These are phyloP conservation scores for Babesia bigemina DNA, from an alignment of 169 alveolate species.

Conservation along the genomic window DNA sequence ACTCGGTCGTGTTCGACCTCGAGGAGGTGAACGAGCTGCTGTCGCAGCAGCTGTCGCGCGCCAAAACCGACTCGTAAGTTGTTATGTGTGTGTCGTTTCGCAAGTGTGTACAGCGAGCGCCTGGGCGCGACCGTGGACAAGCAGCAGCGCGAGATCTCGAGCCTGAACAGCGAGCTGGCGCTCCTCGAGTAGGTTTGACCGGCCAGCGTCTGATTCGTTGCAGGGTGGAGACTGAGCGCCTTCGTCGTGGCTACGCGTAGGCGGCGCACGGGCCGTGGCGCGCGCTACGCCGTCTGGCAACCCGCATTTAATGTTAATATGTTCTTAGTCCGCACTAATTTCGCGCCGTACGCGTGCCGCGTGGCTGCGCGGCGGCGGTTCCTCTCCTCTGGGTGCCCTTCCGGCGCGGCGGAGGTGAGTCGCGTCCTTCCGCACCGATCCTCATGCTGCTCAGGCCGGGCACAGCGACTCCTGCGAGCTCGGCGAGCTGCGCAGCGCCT, in stretches of 20 bases:
- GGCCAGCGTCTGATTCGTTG: neutral
- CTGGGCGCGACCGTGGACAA: slow-evolving; percentile 29
- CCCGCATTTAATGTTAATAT: slow-evolving; percentile 6
- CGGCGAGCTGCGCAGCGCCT: neutral
- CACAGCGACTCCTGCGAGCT: neutral
- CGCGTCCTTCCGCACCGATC: neutral
- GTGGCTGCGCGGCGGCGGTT: neutral
- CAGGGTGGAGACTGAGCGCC: slow-evolving; percentile 44
- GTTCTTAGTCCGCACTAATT: neutral
- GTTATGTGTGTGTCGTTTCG: neutral
- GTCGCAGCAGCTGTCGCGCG: slow-evolving; percentile 24
- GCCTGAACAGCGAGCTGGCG: slow-evolving; percentile 32
- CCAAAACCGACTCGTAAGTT: slow-evolving; percentile 25
- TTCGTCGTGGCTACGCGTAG: slow-evolving; percentile 34
- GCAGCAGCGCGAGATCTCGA: slow-evolving; percentile 37
- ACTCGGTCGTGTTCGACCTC: slow-evolving; percentile 36
- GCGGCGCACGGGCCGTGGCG: neutral
- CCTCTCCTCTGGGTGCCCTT: neutral
- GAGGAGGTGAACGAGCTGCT: slow-evolving; percentile 46
- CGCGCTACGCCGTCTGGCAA: neutral
- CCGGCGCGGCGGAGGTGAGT: slow-evolving; percentile 8
- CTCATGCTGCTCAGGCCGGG: neutral
- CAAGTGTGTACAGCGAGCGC: slow-evolving; percentile 12
- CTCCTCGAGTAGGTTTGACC: slow-evolving; percentile 8
- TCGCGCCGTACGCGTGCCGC: neutral